Base-by-base conservation (phyloP, 169 alveolate genomes). In the Eimeria maxima region DNA sequence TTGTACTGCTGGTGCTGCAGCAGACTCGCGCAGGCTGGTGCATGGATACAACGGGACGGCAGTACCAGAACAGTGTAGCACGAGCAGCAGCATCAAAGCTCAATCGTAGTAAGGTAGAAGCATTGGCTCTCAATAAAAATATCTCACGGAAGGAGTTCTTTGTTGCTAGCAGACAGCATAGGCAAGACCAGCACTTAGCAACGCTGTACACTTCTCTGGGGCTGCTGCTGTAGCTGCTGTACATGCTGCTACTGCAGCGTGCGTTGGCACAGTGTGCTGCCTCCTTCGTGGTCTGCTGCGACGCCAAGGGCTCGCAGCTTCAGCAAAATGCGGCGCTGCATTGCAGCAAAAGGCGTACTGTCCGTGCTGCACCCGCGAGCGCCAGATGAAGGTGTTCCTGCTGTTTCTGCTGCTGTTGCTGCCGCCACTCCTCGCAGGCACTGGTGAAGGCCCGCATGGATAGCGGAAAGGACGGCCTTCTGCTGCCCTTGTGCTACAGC, bases 241-340 rank as follows among this genome's bases (percentile, higher is more conserved):
- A 10, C 45, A 10, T 24, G 44, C 80, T 24, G 80, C 80, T 69
- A 22, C 80, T 33, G 45, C 45, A n/a, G 45, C 44, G 80, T 27
- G 47, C 16, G 80, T 20, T 22, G 22, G 80, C 38, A 33, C 4
- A 69, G 20, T 24, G 16, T 69, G 44, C 80, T 69, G 80, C 44
- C 81, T 10, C 81, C 10, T 14, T 7, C 60, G 10, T 14, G 60
- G 60, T 53, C 60, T 53, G 60, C 60, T 53, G 60, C 60, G 60
- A 53, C 60, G 0, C 29, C 45, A 73, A 22, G 24, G n/a, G 60
- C 87, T n/a, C 55, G 87, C 53, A 76, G 87, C 87, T 38, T 20
- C 87, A 76, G 87, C 87, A 76, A 42, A 38, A 76, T 76, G 60
- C 87, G 87, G 87, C 87, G 87, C 87, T 76, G 87, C 47, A 45